A percentile compares a stretch with the other conserved stretches of the same genome.
These are phyloP conservation scores for Coniophora puteana DNA, from an alignment of 1,284 basidiomycete genomes.

Conservation along the genomic window DNA sequence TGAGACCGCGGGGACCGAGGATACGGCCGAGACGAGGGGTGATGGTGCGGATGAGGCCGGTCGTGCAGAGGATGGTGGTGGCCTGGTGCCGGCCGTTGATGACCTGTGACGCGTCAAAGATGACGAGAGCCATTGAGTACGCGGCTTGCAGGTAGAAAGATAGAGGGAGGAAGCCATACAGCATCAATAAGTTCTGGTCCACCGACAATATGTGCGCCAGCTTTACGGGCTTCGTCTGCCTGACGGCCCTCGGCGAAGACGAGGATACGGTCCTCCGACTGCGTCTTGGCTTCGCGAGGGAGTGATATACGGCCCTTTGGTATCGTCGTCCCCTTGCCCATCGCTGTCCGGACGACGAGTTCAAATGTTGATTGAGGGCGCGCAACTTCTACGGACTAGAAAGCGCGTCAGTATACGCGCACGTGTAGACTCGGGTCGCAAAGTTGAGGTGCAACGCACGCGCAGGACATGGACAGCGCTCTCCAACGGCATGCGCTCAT, in stretches of 20 bases:
- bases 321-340: conserved; percentile 69
- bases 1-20: conserved; percentile 90
- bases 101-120: conserved; percentile 42
- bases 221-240: conserved; percentile 74
- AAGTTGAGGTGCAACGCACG: conserved; percentile 37
- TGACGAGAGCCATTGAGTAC: conserved; percentile 3
- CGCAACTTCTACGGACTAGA: conserved; percentile 76
- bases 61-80: conserved; percentile 84
- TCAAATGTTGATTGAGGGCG: conserved; percentile 75
- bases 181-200: conserved; percentile 80
- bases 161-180: conserved; percentile 42
- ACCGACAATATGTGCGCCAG: conserved; percentile 85
- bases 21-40: conserved; percentile 83
- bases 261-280: conserved; percentile 70
- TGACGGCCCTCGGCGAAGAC: conserved; percentile 84
- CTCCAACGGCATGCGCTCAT: conserved; percentile 57
- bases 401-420: background rate
- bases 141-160: too few relatives aligned
- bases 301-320: conserved; percentile 77
- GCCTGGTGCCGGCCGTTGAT: conserved; percentile 61
- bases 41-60: conserved; percentile 76
- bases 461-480: conserved; percentile 68
- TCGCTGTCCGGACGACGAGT: conserved; percentile 74
- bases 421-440: conserved; percentile 1
- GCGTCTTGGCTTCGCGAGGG: conserved; percentile 72